Conservation (phyloP, 306 rosid genomes). For the Arachis stenosperma region DNA sequence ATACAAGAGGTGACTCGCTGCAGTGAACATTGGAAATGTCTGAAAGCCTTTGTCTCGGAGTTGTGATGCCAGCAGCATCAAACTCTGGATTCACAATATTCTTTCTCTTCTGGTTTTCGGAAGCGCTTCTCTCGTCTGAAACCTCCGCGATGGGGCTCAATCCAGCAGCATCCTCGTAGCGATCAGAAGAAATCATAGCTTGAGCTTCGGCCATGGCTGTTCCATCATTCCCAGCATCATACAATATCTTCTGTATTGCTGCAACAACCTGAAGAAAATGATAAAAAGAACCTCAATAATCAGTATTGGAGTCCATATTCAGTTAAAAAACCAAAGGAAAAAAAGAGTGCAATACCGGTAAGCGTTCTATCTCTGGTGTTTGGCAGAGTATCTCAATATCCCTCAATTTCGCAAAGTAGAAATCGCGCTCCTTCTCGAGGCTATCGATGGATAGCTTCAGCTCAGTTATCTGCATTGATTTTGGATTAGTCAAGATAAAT, state of each 20-base stretch:
- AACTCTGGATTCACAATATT: slow-evolving; percentile 62
- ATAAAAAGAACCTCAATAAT: not conserved
- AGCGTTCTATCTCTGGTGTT: slow-evolving; percentile 72
- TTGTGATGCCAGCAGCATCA: slow-evolving; percentile 60
- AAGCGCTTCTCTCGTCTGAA: slow-evolving; percentile 66
- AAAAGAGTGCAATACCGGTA: slow-evolving; percentile 49
- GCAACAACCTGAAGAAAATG: slow-evolving; percentile 66
- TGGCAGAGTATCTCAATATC: slow-evolving; percentile 94
- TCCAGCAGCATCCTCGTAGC: slow-evolving; percentile 43
- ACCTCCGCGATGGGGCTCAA: slow-evolving; percentile 88
- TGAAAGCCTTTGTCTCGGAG: slow-evolving; percentile 81
- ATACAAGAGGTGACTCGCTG: slow-evolving; percentile 63
- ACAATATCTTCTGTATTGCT: slow-evolving; percentile 84
- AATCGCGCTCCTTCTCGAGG: slow-evolving; percentile 96
- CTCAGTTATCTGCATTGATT: slow-evolving; percentile 71
- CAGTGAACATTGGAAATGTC: slow-evolving; percentile 86
- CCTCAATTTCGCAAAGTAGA: slow-evolving; percentile 86
- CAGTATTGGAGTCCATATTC: not conserved
- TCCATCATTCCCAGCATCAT: slow-evolving; percentile 82
- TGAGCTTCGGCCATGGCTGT: slow-evolving; percentile 86
- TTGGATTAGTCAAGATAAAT: not conserved
- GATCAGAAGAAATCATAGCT: slow-evolving; percentile 67
- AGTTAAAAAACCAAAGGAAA: not conserved
- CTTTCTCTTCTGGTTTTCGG: slow-evolving; percentile 86
- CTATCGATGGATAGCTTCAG: slow-evolving; percentile 89